Percentiles rank a stretch among this genome's conserved stretches.
phyloP scores from a whole-genome alignment of 257 asterid species.

The Salvia rosmarinus region DNA sequence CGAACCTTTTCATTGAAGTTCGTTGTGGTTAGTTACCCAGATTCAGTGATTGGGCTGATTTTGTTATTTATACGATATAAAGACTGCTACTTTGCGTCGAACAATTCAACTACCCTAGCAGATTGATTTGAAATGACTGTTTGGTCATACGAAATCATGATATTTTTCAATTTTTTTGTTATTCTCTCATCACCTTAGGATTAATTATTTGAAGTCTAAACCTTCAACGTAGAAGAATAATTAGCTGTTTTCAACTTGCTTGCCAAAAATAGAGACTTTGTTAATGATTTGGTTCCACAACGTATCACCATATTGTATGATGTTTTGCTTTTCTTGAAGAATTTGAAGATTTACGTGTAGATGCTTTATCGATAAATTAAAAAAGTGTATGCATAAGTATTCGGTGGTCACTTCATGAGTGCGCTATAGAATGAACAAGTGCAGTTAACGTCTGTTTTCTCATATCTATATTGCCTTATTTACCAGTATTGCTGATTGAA shows the following conservation, averaged over 20 bases:
- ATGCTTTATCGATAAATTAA: neutral
- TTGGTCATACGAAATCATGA: neutral
- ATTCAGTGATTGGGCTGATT: neutral
- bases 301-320: constrained; percentile 3
- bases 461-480: neutral
- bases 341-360: neutral
- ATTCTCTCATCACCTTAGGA: neutral
- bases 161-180: neutral
- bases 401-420: constrained; percentile 9
- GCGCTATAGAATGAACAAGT: constrained; percentile 8
- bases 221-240: constrained; percentile 17
- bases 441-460: neutral
- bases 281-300: neutral
- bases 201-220: neutral
- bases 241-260: neutral
- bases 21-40: constrained; percentile 25
- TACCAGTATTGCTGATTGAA: constrained; percentile 4
- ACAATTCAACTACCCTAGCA: neutral
- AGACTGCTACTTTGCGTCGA: neutral
- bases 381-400: neutral
- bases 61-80: neutral
- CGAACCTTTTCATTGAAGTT: neutral
- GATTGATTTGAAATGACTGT: neutral
- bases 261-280: neutral
- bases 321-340: constrained; percentile 11